Conservation (phyloP, 1,139 yeast species). For the Scheffersomyces segobiensis region DNA sequence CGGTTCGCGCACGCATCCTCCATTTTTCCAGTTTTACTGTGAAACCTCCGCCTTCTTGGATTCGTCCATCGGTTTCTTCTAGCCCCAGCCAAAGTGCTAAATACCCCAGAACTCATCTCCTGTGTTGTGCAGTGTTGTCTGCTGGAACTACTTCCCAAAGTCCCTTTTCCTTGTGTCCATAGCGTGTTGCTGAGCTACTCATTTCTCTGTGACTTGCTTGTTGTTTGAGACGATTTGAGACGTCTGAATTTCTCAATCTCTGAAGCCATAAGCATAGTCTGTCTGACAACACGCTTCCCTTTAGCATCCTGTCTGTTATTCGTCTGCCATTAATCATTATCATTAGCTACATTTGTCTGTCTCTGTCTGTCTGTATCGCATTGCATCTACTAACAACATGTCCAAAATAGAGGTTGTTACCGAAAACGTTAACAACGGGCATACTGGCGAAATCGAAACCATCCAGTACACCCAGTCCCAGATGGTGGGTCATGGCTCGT, state of each 20-base stretch:
- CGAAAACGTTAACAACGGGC: conserved; percentile 76
- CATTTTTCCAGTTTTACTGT: background rate
- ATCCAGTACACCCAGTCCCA: conserved; percentile 72
- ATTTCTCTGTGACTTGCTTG: background rate
- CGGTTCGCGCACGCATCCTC: background rate
- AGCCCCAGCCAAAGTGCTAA: background rate
- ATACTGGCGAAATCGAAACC: conserved; percentile 60
- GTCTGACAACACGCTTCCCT: background rate
- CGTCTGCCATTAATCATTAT: background rate
- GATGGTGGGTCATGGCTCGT: conserved; percentile 96
- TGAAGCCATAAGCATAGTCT: conserved; percentile 8
- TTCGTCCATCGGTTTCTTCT: background rate
- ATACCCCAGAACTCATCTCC: background rate
- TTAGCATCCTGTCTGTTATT: background rate
- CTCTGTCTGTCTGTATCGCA: background rate
- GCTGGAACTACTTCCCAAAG: background rate
- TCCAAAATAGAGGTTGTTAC: conserved; percentile 58
- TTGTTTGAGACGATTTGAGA: background rate
- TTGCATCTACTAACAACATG: conserved; percentile 37
- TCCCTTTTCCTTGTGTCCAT: background rate
- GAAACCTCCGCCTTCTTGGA: background rate
- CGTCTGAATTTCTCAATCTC: background rate
- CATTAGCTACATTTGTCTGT: background rate
- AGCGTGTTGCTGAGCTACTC: background rate
- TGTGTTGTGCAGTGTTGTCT: background rate